Percentiles rank a stretch among this genome's conserved stretches.
Evolutionary conservation across 306 rosid genomes (phyloP).

Genomic region (Sicyos baderoa): DNA sequence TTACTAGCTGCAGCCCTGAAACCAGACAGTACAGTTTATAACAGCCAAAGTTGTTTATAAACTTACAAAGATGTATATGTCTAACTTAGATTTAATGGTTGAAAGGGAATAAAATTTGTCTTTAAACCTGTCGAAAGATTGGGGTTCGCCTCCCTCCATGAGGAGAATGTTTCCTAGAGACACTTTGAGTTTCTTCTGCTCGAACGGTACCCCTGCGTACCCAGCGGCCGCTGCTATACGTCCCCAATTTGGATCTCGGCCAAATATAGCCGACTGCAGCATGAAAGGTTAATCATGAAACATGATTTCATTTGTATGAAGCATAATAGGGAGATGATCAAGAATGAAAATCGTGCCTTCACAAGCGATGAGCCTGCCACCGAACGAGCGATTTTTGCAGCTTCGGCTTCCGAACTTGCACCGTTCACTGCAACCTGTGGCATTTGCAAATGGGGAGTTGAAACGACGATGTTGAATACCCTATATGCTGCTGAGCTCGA

Average conservation of each 20-base stretch:
- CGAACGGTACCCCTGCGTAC: constrained; percentile 68
- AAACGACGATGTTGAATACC: not conserved
- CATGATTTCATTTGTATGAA: constrained; percentile 13
- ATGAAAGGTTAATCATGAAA: constrained; percentile 12
- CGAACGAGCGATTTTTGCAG: constrained; percentile 87
- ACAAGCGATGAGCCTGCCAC: constrained; percentile 83
- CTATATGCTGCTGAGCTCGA: not conserved
- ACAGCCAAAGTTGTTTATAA: not conserved
- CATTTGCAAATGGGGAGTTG: not conserved
- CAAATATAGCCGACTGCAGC: constrained; percentile 73
- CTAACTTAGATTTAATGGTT: not conserved
- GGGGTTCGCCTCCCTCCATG: constrained; percentile 86
- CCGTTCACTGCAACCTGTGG: constrained; percentile 65
- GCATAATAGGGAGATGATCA: constrained; percentile 3
- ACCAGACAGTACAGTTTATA: not conserved
- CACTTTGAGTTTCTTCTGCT: constrained; percentile 62
- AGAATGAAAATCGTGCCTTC: constrained; percentile 43
- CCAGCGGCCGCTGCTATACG: constrained; percentile 93
- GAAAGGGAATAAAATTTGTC: constrained; percentile 8
- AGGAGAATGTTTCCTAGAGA: constrained; percentile 69
- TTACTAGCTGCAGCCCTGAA: constrained; percentile 62
- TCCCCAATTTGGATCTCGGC: constrained; percentile 98
- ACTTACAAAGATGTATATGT: no score
- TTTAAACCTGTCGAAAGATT: constrained; percentile 55
- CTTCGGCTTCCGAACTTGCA: constrained; percentile 65